Evolutionary conservation across 2,329 filamentous ascomycete species (phyloP).

Genomic region (Cyphellophora attinorum): DNA sequence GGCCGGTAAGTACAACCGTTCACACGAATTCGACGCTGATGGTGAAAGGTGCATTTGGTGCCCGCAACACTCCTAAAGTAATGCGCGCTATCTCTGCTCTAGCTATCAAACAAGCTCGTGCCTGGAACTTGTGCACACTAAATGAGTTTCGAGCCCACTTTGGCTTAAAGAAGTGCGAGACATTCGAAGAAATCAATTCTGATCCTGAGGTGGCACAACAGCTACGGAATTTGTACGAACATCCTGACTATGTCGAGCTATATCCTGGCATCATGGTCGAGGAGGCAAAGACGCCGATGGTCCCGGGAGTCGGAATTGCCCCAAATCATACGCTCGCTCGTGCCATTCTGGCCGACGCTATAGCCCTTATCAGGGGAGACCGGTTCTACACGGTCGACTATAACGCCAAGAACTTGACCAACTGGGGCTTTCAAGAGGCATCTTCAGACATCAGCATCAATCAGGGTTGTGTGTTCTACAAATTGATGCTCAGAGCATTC

Average conservation of each 20-base stretch:
- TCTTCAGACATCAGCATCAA: slow-evolving; percentile 33
- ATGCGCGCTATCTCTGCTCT: slow-evolving; percentile 54
- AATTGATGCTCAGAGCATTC: slow-evolving; percentile 39
- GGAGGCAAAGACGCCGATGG: slow-evolving; percentile 43
- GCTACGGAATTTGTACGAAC: slow-evolving; percentile 39
- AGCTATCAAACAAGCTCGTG: slow-evolving; percentile 52
- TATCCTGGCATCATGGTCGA: slow-evolving; percentile 51
- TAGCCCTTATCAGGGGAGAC: slow-evolving; percentile 35
- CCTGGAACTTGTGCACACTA: slow-evolving; percentile 51
- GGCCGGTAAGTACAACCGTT: too few relatives aligned
- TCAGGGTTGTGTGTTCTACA: slow-evolving; percentile 41
- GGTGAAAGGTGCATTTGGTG: slow-evolving; percentile 50
- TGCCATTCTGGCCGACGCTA: slow-evolving; percentile 35
- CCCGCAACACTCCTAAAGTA: slow-evolving; percentile 48
- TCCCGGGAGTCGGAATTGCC: slow-evolving; percentile 39
- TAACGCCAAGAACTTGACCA: slow-evolving; percentile 31
- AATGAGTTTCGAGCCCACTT: slow-evolving; percentile 48
- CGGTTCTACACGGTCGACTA: slow-evolving; percentile 37
- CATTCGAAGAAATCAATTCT: slow-evolving; percentile 43
- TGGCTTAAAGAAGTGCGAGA: slow-evolving; percentile 39
- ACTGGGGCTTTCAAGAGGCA: slow-evolving; percentile 34
- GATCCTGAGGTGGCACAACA: slow-evolving; percentile 38
- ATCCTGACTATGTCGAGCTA: slow-evolving; percentile 45
- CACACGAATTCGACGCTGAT: too few relatives aligned
- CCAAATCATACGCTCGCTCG: slow-evolving; percentile 35